Percentiles rank a stretch among this genome's conserved stretches.
phyloP scores from a whole-genome alignment of 257 asterid species.

The Linaria vulgaris region DNA sequence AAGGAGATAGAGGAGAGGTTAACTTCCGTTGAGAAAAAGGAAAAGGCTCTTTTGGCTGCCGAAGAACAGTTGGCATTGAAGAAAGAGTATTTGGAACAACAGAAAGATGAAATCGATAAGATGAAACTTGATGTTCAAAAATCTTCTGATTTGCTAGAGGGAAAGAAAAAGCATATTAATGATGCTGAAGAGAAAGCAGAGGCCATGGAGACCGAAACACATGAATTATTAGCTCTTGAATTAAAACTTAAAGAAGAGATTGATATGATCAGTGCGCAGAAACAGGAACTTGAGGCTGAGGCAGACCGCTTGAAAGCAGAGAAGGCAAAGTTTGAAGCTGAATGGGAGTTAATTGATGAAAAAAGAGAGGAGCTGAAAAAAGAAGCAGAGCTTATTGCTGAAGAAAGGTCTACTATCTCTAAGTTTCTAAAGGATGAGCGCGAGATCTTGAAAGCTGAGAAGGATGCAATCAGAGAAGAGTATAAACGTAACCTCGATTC shows the following conservation, averaged over 20 bases:
- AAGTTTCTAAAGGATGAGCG: slow-evolving; percentile 78
- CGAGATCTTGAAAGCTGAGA: slow-evolving; percentile 71
- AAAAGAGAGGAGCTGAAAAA: slow-evolving; percentile 73
- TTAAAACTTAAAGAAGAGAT: slow-evolving; percentile 87
- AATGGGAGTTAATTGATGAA: slow-evolving; percentile 90
- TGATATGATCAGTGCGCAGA: slow-evolving; percentile 71
- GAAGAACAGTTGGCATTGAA: slow-evolving; percentile 56
- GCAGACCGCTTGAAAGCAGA: slow-evolving; percentile 74
- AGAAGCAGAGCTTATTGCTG: slow-evolving; percentile 74
- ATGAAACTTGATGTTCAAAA: slow-evolving; percentile 61
- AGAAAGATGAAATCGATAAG: slow-evolving; percentile 48
- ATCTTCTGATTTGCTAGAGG: slow-evolving; percentile 61
- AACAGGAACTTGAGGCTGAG: slow-evolving; percentile 70
- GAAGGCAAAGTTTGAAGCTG: slow-evolving; percentile 86
- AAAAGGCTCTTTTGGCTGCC: slow-evolving; percentile 47
- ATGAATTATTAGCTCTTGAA: slow-evolving; percentile 67
- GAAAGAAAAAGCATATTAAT: slow-evolving; percentile 47
- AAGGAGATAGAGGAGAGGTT: slow-evolving; percentile 62
- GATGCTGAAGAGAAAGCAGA: slow-evolving; percentile 64
- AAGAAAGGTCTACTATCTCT: slow-evolving; percentile 65
- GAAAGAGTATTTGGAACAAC: slow-evolving; percentile 45
- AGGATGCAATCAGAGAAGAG: slow-evolving; percentile 59
- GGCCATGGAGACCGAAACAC: slow-evolving; percentile 74
- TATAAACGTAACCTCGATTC: slow-evolving; percentile 69
- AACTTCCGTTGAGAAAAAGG: slow-evolving; percentile 48